Percentiles rank a stretch among this genome's conserved stretches.
phyloP scores from a whole-genome alignment of 495 filamentous ascomycete genomes.

The Aspergillus sclerotioniger region DNA sequence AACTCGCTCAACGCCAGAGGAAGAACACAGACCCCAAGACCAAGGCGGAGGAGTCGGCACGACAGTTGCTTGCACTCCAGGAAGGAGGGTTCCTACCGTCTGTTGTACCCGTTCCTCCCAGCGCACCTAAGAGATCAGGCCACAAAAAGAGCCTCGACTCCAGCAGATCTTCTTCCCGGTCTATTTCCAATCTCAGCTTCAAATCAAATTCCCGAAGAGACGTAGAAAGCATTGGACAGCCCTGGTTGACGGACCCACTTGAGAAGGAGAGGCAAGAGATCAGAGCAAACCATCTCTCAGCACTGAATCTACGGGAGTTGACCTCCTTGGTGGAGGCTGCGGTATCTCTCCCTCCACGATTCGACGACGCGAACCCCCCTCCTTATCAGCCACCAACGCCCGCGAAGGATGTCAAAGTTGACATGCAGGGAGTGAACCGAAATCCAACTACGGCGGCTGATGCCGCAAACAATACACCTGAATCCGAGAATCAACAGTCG shows the following conservation, averaged over 20 bases:
- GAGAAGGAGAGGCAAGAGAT: conserved; percentile 17
- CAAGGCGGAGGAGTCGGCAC: conserved; percentile 31
- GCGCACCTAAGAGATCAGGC: conserved; percentile 11
- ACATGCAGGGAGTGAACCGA: background rate
- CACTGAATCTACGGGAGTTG: conserved; percentile 36
- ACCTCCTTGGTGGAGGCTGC: conserved; percentile 38
- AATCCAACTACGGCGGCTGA: background rate
- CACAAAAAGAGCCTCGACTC: conserved; percentile 18
- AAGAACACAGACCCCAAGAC: conserved; percentile 26
- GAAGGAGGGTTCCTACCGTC: conserved; percentile 36
- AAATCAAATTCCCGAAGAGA: conserved; percentile 36
- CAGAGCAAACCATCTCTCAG: conserved; percentile 27
- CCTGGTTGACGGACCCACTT: conserved; percentile 36
- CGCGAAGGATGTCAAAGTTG: background rate
- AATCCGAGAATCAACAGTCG: background rate
- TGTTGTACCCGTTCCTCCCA: conserved; percentile 2
- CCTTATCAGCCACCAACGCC: conserved; percentile 28
- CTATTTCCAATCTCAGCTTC: conserved; percentile 19
- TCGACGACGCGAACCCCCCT: conserved; percentile 29
- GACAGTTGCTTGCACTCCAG: conserved; percentile 36
- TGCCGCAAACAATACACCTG: background rate
- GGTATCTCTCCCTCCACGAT: conserved; percentile 27
- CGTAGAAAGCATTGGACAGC: conserved; percentile 42
- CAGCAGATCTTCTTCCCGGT: conserved; percentile 11
- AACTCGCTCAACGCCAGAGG: conserved; percentile 40